Conservation (phyloP, 345 rosid species). For the Citrus glauca region DNA sequence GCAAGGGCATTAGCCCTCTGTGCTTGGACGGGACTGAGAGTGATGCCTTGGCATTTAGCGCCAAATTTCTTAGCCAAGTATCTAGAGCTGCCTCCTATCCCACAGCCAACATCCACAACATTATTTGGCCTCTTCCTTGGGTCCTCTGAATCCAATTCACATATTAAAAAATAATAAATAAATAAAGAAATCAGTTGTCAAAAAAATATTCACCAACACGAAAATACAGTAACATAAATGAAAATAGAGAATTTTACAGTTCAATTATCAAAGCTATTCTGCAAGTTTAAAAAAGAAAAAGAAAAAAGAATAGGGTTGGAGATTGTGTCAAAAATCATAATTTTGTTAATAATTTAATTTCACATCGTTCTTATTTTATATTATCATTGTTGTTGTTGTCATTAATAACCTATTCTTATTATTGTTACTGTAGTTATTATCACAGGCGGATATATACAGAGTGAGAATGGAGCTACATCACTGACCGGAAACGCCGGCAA, state of each 20-base stretch:
- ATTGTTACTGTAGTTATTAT: neutral
- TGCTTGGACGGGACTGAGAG: slow-evolving; percentile 84
- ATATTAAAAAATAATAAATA: no score
- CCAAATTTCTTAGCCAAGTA: slow-evolving; percentile 67
- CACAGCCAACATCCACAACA: slow-evolving; percentile 93
- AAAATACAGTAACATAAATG: neutral
- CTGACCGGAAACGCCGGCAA: slow-evolving; percentile 60
- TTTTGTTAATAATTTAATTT: neutral
- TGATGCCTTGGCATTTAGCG: slow-evolving; percentile 66
- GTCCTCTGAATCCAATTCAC: slow-evolving; percentile 24
- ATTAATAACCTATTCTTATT: neutral
- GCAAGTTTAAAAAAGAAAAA: neutral
- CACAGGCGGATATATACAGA: neutral
- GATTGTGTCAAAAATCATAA: no score
- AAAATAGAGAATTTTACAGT: neutral
- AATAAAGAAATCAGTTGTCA: neutral
- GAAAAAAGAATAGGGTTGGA: no score
- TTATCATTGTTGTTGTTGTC: neutral
- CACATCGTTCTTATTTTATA: neutral
- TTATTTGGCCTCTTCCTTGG: slow-evolving; percentile 43
- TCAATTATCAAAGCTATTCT: neutral
- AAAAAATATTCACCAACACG: neutral
- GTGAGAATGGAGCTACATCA: neutral
- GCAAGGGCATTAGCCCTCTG: slow-evolving; percentile 77
- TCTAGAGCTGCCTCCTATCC: slow-evolving; percentile 94